Base-by-base conservation (phyloP, 306 rosid species). In the Cyclanthera cordifolia region DNA sequence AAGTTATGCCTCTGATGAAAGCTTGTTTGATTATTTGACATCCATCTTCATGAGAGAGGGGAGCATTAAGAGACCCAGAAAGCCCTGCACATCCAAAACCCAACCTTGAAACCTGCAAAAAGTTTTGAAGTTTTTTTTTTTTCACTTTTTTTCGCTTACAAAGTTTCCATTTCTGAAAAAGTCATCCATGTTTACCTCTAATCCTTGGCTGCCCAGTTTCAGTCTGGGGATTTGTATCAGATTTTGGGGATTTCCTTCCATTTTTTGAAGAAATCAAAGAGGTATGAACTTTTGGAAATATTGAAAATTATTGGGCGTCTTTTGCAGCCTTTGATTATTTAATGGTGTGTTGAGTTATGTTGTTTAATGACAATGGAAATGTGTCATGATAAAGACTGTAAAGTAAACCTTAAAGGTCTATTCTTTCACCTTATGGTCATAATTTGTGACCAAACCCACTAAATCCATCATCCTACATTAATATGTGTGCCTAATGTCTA, bases 21-120 rank as follows among this genome's bases (percentile, higher is more conserved):
- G 82, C 94, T 83, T 86, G 81, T 79, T 73, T 81, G n/a, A 88
- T 85, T 17, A 88, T 67, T 14, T 79, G 56, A 51, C 82, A 80
- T 67, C 88, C 96, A 52, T 78, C 87, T 79, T 88, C 89, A 66
- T 88, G 88, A 6, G 89, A 76, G 37, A 88, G 85, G 41, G 95
- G 96, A 45, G 75, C 75, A 53, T 76, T 83, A 73, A 80, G 84
- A 53, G 77, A 72, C 57, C 96, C 97, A 11, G 88, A 83, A 24
- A 85, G 75, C 55, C 91, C 96, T 12, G 39, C 90, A 74, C 95
- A 91, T 73, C 97, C 97, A 79, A 82, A 91, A n/a, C 95, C 95
- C 82, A 91, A 27, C 80, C 80, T 80, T 21, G 97, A 85, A 65
- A 91, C 95, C 96, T 91, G 77, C 74, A 77, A 16, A 59, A 15